phyloP scores from a whole-genome alignment of 345 rosid genomes.

The Corchorus olitorius region DNA sequence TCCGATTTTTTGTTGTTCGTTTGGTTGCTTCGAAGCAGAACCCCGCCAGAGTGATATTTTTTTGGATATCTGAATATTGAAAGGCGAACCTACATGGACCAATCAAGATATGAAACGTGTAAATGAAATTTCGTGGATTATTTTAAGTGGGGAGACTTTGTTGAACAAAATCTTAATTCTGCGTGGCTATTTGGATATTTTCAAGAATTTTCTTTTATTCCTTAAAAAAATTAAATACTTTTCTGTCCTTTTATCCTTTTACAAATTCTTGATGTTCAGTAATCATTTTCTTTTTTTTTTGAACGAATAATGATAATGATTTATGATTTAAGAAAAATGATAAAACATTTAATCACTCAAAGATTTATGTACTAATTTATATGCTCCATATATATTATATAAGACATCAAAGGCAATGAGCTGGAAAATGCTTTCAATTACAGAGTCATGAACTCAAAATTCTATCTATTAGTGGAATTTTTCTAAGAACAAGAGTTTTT shows the following conservation, averaged over 20 bases:
- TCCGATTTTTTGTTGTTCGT: neutral
- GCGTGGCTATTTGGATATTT: slow-evolving; percentile 3
- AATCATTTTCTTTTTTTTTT: too few relatives aligned
- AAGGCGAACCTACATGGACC: neutral
- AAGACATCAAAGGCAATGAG: neutral
- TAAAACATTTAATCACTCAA: too few relatives aligned
- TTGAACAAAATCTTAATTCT: neutral
- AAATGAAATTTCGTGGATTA: neutral
- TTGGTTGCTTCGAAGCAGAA: neutral
- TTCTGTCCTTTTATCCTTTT: too few relatives aligned
- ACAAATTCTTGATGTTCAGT: too few relatives aligned
- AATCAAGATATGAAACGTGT: neutral
- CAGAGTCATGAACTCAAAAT: neutral
- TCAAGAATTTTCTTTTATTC: neutral
- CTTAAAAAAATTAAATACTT: too few relatives aligned
- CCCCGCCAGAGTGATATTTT: neutral
- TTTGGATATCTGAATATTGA: slow-evolving; percentile 3
- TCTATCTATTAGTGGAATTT: neutral
- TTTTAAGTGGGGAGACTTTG: too few relatives aligned
- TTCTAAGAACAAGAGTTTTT: neutral
- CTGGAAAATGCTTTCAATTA: neutral
- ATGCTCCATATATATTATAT: too few relatives aligned
- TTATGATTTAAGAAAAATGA: too few relatives aligned
- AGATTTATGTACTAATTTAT: too few relatives aligned
- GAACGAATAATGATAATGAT: too few relatives aligned